Conservation (phyloP, 2,329 filamentous ascomycete genomes). For the Cladophialophora yegresii region DNA sequence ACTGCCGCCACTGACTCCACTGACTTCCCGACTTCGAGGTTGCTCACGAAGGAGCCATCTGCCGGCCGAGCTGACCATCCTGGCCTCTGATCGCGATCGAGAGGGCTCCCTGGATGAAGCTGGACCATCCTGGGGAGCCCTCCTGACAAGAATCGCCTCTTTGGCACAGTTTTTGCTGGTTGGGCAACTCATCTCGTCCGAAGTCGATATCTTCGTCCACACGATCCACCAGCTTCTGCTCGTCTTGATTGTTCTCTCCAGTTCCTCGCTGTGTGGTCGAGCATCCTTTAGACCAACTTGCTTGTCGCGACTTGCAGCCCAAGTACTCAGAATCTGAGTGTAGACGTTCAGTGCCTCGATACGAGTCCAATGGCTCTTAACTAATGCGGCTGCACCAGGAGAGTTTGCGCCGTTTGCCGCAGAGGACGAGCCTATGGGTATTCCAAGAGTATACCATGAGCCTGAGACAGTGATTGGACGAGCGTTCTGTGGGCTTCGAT, state of each 20-base stretch:
- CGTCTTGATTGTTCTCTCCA: constrained; percentile 65
- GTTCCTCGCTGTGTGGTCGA: constrained; percentile 47
- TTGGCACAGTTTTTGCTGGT: constrained; percentile 30
- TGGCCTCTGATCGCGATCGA: constrained; percentile 39
- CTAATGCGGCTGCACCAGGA: constrained; percentile 11
- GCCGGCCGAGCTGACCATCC: constrained; percentile 35
- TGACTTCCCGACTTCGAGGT: constrained; percentile 39
- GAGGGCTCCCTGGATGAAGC: constrained; percentile 40
- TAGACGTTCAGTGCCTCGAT: constrained; percentile 65
- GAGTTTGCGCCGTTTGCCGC: neutral
- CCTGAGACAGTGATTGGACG: constrained; percentile 30
- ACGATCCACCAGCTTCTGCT: constrained; percentile 68
- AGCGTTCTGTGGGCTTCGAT: constrained; percentile 14
- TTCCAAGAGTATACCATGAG: constrained; percentile 38
- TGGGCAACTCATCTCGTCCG: neutral
- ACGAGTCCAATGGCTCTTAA: constrained; percentile 40
- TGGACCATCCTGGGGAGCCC: constrained; percentile 45
- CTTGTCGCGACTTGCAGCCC: constrained; percentile 51
- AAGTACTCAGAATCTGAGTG: constrained; percentile 59
- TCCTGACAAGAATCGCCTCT: constrained; percentile 52
- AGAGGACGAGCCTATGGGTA: constrained; percentile 31
- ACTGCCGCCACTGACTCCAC: constrained; percentile 39
- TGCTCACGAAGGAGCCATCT: constrained; percentile 37
- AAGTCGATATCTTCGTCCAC: constrained; percentile 55
- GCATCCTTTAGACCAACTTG: constrained; percentile 1